Conservation (phyloP, 2,329 filamentous ascomycete species). For the Pseudocercospora macadamiae region DNA sequence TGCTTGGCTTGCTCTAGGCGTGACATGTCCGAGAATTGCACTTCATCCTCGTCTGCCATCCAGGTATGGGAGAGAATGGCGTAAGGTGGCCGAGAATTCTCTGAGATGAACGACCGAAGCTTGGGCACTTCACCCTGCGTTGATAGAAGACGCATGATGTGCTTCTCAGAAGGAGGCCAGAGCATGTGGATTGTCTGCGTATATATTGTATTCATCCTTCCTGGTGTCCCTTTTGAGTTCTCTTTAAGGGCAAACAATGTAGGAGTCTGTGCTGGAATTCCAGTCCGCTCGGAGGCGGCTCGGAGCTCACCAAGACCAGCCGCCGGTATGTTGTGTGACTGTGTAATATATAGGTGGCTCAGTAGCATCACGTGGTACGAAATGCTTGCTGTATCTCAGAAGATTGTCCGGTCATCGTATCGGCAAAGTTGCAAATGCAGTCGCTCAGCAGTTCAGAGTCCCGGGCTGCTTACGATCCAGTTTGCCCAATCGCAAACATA, state of each 20-base stretch:
- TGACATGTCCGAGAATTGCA: conserved; percentile 14
- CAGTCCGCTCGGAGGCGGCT: too few species aligned
- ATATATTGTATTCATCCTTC: neutral
- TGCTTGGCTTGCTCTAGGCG: neutral
- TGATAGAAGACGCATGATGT: neutral
- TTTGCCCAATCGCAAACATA: neutral
- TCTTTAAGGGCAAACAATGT: too few species aligned
- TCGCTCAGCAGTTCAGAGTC: too few species aligned
- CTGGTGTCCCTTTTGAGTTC: neutral
- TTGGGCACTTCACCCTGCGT: neutral
- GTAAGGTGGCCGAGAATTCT: neutral
- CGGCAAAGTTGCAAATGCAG: too few species aligned
- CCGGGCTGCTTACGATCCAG: neutral
- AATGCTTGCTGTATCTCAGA: too few species aligned
- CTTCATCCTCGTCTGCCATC: conserved; percentile 19
- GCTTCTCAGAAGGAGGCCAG: neutral
- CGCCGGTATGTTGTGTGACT: too few species aligned
- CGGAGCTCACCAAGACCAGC: too few species aligned
- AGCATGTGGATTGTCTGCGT: too few species aligned
- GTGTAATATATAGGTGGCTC: too few species aligned
- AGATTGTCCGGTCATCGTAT: too few species aligned
- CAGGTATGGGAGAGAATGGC: conserved; percentile 20
- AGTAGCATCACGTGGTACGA: too few species aligned
- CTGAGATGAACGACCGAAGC: neutral
- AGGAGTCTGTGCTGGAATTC: too few species aligned